These are phyloP conservation scores for Geosmithia putterillii DNA, from an alignment of 2,329 filamentous ascomycete genomes.

Conservation along the genomic window DNA sequence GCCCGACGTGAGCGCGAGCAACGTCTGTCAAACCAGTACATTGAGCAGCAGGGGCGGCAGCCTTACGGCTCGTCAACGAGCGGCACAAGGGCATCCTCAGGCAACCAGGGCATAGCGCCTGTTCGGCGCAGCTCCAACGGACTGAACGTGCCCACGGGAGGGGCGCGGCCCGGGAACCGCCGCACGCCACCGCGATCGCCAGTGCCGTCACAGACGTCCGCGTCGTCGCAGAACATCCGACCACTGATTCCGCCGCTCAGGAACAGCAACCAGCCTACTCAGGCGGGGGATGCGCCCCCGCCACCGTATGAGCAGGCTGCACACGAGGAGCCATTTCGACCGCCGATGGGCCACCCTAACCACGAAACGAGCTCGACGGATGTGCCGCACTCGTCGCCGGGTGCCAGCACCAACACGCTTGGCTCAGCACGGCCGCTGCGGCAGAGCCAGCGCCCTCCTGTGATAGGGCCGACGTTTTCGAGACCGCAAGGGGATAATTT, in stretches of 20 bases:
- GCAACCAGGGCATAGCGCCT: constrained; percentile 2
- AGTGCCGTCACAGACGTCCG: not conserved
- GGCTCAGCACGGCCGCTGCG: constrained; percentile 7
- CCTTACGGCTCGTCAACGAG: constrained; percentile 4
- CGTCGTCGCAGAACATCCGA: constrained; percentile 24
- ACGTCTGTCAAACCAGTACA: constrained; percentile 55
- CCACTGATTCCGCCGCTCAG: constrained; percentile 28
- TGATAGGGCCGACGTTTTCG: not conserved
- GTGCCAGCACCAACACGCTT: constrained; percentile 9
- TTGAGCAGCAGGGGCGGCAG: constrained; percentile 47
- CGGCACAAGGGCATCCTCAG: not conserved
- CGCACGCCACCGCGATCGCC: constrained; percentile 2
- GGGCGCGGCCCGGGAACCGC: not conserved
- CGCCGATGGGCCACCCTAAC: constrained; percentile 36
- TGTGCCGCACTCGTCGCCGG: constrained; percentile 4
- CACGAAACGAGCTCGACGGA: constrained; percentile 26
- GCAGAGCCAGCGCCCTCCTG: not conserved
- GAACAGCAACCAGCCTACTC: constrained; percentile 23
- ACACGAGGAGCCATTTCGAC: constrained; percentile 36
- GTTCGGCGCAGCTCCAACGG: constrained; percentile 12
- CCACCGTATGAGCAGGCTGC: constrained; percentile 47
- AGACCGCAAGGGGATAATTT: constrained; percentile 2
- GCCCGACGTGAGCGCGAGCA: constrained; percentile 54
- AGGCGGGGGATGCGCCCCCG: constrained; percentile 38
- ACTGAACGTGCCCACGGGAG: not conserved